Conservation (phyloP, 2,329 filamentous ascomycete genomes). For the Penicillium sp. region DNA sequence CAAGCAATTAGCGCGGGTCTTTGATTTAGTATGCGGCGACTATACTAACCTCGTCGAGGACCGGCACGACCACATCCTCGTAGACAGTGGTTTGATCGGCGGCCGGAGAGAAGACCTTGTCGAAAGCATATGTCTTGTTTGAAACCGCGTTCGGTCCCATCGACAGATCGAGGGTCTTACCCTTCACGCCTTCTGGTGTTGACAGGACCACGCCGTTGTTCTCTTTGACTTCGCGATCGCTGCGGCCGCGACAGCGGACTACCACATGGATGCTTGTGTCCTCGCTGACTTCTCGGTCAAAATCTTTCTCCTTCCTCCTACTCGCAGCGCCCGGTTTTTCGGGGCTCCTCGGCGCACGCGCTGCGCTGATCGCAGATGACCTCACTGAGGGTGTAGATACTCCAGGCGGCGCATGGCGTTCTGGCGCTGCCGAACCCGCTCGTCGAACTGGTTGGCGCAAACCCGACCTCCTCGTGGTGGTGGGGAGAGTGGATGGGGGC, state of each 20-base stretch:
- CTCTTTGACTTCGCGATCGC: constrained; percentile 86
- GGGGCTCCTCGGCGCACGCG: constrained; percentile 39
- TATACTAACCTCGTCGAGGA: constrained; percentile 75
- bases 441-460: constrained; percentile 52
- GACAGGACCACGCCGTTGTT: constrained; percentile 91
- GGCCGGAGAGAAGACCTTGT: constrained; percentile 93
- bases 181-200: constrained; percentile 77
- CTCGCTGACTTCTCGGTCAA: constrained; percentile 66
- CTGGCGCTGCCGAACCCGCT: constrained; percentile 52
- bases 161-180: constrained; percentile 76
- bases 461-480: constrained; percentile 47
- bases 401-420: constrained; percentile 65
- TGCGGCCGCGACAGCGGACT: constrained; percentile 88
- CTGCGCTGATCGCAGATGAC: constrained; percentile 47
- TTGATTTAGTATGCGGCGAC: neutral
- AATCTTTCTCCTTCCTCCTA: constrained; percentile 87
- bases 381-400: constrained; percentile 68
- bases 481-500: constrained; percentile 46
- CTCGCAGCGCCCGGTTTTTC: constrained; percentile 54
- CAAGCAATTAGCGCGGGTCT: constrained; percentile 9
- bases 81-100: constrained; percentile 93
- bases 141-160: constrained; percentile 91
- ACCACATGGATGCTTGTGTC: constrained; percentile 98
- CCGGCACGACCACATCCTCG: constrained; percentile 90
- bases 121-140: constrained; percentile 96